Evolutionary conservation across 2,329 filamentous ascomycete species (phyloP), one percentile per base, ranked within the genome.

Genomic region (Talaromyces sp.): DNA sequence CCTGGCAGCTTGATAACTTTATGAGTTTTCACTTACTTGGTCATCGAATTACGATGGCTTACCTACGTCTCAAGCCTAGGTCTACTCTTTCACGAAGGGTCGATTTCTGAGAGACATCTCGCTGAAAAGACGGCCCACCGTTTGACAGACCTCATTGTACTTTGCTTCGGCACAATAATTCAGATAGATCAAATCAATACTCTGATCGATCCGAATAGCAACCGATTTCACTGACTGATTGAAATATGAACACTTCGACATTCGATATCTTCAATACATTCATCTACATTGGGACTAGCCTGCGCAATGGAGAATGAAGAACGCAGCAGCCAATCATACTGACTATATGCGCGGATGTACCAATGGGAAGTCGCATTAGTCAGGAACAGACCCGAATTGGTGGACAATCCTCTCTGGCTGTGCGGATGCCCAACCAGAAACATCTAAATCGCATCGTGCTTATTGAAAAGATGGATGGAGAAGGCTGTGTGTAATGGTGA

Each of bases 361-460:
- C 62, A 64, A 64, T 64, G 62, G 62, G 39, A 59, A 50, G 62
- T 24, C 41, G 62, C 62, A 64, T 59, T 64, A 64, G 62, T 35
- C 62, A 64, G 62, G 62, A 64, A 64, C 62, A 37, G 24, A 13
- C 9, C 52, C 43, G 52, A 59, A 41, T 59, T 59, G 54, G 62
- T 59, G 54, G 62, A 59, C 54, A 33, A 24, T n/a, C 14, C 19
- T 61, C 39, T 14, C 11, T 35, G 57, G 50, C 61, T 63, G 62
- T 54, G 62, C 58, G 33, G 62, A 45, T 59, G 62, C 62, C 62
- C 62, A 59, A 22, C 31, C 52, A 56, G n/a, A 35, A 37, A 35
- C 16, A 35, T 8, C n/a, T 1, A 14, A 22, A 19, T 14, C 19
- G 50, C 31, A 19, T 54, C 27, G 27, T 35, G 50, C 49, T 33